phyloP scores from a whole-genome alignment of 345 rosid genomes.

The Citrus medica region DNA sequence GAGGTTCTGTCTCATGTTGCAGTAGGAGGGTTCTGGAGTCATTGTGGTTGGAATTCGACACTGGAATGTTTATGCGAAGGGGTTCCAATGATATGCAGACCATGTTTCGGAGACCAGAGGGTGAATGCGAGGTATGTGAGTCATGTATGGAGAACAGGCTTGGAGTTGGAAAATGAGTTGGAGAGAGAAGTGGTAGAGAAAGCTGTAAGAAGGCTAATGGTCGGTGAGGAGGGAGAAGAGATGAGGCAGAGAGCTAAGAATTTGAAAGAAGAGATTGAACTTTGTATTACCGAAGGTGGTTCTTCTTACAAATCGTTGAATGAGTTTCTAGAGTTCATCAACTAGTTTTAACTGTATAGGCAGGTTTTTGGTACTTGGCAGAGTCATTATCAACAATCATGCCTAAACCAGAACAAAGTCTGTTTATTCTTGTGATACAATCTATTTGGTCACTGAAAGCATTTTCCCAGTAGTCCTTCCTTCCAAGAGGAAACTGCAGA shows the following conservation, averaged over 20 bases:
- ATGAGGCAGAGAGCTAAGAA: slow-evolving; percentile 1
- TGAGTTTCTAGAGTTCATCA: slow-evolving; percentile 6
- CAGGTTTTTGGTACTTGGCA: neutral
- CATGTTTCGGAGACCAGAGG: neutral
- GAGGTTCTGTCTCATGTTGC: neutral
- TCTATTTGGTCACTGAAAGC: neutral
- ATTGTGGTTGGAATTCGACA: slow-evolving; percentile 11
- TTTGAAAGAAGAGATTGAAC: slow-evolving; percentile 7
- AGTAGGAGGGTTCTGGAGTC: slow-evolving; percentile 11
- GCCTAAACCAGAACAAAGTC: neutral
- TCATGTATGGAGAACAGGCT: neutral
- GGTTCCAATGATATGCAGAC: slow-evolving; percentile 6
- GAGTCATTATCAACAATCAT: neutral
- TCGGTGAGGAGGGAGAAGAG: neutral
- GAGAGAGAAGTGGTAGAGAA: slow-evolving; percentile 1
- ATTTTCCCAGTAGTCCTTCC: neutral
- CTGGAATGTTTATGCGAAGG: slow-evolving; percentile 2
- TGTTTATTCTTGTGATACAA: neutral
- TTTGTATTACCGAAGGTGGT: slow-evolving; percentile 3
- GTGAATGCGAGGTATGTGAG: neutral
- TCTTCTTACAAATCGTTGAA: slow-evolving; percentile 12
- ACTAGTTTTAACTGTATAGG: no score
- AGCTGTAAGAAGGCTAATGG: neutral
- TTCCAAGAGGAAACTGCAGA: neutral
- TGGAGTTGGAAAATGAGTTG: neutral